phyloP scores from a whole-genome alignment of 192 early-diverging fungal genomes.

The Phycomyces nitens region DNA sequence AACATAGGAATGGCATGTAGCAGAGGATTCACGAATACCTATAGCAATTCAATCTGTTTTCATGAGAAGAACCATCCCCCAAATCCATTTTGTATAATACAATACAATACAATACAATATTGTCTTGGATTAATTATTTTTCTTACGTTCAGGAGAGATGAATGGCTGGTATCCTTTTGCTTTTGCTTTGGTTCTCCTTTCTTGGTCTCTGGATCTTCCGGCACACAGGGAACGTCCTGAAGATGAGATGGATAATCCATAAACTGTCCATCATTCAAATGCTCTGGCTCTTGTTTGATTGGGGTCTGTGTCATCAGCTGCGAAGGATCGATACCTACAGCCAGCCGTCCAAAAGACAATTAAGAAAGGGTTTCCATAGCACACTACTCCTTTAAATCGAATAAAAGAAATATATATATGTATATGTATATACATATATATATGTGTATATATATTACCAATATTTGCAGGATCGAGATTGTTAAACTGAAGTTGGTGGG shows the following conservation, averaged over 20 bases:
- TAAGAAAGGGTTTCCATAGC: not conserved
- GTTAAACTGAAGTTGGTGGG: slow-evolving; percentile 20
- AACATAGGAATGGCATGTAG: slow-evolving; percentile 32
- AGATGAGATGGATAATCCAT: not conserved
- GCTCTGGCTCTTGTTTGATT: not conserved
- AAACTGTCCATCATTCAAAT: not conserved
- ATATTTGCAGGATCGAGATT: not conserved
- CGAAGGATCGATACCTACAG: slow-evolving; percentile 16
- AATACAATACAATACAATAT: too few relatives aligned
- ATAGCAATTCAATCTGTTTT: not conserved
- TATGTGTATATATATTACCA: not conserved
- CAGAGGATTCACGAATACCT: slow-evolving; percentile 30
- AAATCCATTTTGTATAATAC: too few relatives aligned
- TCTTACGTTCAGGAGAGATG: slow-evolving; percentile 15
- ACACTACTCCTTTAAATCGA: too few relatives aligned
- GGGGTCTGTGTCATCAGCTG: not conserved
- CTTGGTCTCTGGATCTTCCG: not conserved
- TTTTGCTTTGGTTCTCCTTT: slow-evolving; percentile 16
- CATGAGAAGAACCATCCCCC: too few relatives aligned
- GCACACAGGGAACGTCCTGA: not conserved
- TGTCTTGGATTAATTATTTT: too few relatives aligned
- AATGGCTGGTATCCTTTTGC: slow-evolving; percentile 13
- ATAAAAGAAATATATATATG: too few relatives aligned
- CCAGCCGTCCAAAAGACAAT: not conserved
- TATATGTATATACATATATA: too few relatives aligned